phyloP scores from a whole-genome alignment of 768 basidiomycete genomes.

The Steccherinum ochraceum region DNA sequence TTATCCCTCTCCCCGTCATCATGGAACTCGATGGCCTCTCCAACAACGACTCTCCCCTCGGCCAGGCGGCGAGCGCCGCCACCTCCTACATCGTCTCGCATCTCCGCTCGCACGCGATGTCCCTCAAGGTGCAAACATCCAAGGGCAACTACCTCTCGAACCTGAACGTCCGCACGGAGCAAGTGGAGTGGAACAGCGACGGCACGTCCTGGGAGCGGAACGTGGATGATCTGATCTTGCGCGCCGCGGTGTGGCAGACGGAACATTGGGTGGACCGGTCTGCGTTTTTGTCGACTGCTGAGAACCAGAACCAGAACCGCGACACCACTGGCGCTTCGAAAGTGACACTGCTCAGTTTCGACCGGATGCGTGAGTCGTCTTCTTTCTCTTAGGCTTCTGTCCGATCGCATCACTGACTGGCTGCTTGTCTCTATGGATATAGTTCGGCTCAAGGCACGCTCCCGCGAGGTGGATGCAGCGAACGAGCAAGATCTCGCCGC shows the following conservation, averaged over 20 bases:
- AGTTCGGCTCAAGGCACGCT: constrained; percentile 90
- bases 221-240: constrained; percentile 94
- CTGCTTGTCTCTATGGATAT: constrained; percentile 9
- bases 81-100: constrained; percentile 70
- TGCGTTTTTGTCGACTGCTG: constrained; percentile 47
- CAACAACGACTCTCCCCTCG: constrained; percentile 55
- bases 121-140: constrained; percentile 92
- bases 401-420: background rate
- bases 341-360: constrained; percentile 85
- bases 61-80: constrained; percentile 66
- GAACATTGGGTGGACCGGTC: constrained; percentile 90
- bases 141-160: constrained; percentile 90
- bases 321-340: constrained; percentile 53
- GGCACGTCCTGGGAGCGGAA: constrained; percentile 50
- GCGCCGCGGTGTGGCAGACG: constrained; percentile 89
- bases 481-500: constrained; percentile 80
- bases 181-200: constrained; percentile 60
- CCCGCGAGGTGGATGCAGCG: constrained; percentile 78
- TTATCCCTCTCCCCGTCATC: constrained; percentile 90
- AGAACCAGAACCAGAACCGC: constrained; percentile 18
- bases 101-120: constrained; percentile 64
- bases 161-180: constrained; percentile 77
- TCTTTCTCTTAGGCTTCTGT: constrained; percentile 3
- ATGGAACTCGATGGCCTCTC: constrained; percentile 96
- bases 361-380: constrained; percentile 74